Evolutionary conservation across 2,329 filamentous ascomycete species (phyloP).

Genomic region (Colletotrichum sp.): DNA sequence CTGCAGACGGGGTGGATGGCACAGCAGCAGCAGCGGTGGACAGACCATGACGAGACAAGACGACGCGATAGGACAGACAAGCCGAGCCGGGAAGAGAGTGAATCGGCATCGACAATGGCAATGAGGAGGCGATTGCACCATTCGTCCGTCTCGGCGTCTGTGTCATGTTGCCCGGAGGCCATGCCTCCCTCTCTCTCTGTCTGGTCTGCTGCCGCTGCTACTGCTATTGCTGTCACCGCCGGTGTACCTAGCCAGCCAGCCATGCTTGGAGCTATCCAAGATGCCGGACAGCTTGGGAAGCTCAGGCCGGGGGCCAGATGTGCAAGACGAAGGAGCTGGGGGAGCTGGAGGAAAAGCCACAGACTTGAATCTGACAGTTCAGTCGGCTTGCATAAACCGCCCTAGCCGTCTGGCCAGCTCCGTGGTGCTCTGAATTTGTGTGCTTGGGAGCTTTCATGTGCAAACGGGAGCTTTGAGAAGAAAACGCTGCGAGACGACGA

Average conservation of each 20-base stretch:
- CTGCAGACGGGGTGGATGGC: background rate
- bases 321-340: background rate
- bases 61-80: background rate
- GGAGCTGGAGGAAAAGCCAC: background rate
- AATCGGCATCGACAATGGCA: background rate
- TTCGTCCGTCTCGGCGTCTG: background rate
- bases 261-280: conserved; percentile 12
- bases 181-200: background rate
- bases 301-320: background rate
- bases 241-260: background rate
- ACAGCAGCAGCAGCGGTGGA: conserved; percentile 7
- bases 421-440: background rate
- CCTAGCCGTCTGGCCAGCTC: background rate
- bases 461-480: background rate
- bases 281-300: background rate
- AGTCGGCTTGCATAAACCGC: conserved; percentile 4
- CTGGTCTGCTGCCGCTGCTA: background rate
- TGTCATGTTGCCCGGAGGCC: background rate
- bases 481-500: background rate
- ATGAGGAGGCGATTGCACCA: conserved; percentile 6
- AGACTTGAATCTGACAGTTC: background rate
- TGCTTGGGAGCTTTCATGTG: background rate
- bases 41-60: background rate
- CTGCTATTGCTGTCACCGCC: background rate
- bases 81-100: background rate